Base-by-base conservation (phyloP, 1,284 basidiomycete genomes). In the Cystobasidium pallidum region DNA sequence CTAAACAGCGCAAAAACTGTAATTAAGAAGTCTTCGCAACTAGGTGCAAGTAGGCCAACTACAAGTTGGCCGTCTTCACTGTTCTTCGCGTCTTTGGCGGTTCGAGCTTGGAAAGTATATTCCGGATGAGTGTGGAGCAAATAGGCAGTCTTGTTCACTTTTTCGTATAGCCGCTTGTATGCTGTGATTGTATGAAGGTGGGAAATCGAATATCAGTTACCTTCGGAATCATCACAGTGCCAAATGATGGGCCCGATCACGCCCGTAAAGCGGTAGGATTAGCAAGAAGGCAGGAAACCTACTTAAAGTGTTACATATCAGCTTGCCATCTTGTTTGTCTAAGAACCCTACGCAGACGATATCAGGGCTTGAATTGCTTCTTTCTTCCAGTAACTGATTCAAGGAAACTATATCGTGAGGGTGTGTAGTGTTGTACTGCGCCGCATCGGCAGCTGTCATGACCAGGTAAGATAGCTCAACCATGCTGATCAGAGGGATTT, bases 291-390 rank as follows among this genome's bases (percentile, higher is more conserved):
- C 8, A n/a, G 19, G n/a, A 30, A 6, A 21, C 66, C n/a, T 17
- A 75, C 78, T 78, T 30, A 81, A 78, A 75, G 61, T 78, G 74
- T 58, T 77, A 66, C 75, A 80, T 41, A 61, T 77, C 79, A 73
- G 71, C 74, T 63, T 39, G 19, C 30, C 70, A 0, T 67, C 54
- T 2, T 41, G 32, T 51, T 70, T 72, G 32, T 65, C 55, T 15
- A 80, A 78, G 75, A 83, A 82, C 2, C 81, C 82, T 1, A 81
- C 81, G 10, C 81, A 82, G 26, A 80, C 76, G 34, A 77, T 76
- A 41, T 79, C 77, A 17, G 74, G 74, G 43, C 79, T 75, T 45
- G 80, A 78, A 10, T 67, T 41, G 3, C 80, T 80, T 15, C 82
- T 78, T 61, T 79, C 76, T 13, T 80, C 75, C 34, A 83, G 78